Evolutionary conservation across 352 stramenopile species (phyloP), one percentile per base, ranked within the genome.

Genomic region (Phytophthora quininea): DNA sequence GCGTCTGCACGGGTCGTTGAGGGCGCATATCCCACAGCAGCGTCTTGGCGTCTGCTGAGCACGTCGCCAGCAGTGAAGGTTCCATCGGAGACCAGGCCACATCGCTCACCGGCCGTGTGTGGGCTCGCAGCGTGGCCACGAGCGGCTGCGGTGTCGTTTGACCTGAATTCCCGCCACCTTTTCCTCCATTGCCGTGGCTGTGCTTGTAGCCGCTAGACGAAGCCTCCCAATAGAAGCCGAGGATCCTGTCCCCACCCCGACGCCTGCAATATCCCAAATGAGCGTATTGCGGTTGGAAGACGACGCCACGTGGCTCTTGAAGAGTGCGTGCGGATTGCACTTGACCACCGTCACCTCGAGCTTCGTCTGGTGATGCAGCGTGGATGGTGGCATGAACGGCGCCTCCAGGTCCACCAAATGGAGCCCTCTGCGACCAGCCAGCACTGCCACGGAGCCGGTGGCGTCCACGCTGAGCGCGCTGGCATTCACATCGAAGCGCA

Each of bases 211-310:
- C 45, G 0, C 46, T 19, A 11, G 58, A 74, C 12, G 62, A 74
- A 31, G 48, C 68, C 33, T 73, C 12, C 71, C 71, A 31, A 79
- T 69, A 29, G 62, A 69, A n/a, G 58, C 51, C 3, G 43, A 64
- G 35, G 57, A 38, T 27, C 49, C 61, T 3, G 66, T 60, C 0
- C 45, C 60, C 33, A 73, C 64, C 54, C 69, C 27, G 3, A 54
- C 33, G 52, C 69, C 37, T 54, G 62, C 42, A 43, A 96, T 79
- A 60, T 93, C 77, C 88, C 88, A 96, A 37, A 96, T 83, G 46
- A 96, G 79, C 40, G 85, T 92, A 61, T 92, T 90, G 46, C 88
- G 77, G 71, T 94, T 91, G 45, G 84, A 91, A 40, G 88, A 92
- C 12, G 88, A 92, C 5, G 86, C 86, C 30, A 94, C 85, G 64